Conservation (phyloP, 495 filamentous ascomycete species). For the Neurospora sp. region DNA sequence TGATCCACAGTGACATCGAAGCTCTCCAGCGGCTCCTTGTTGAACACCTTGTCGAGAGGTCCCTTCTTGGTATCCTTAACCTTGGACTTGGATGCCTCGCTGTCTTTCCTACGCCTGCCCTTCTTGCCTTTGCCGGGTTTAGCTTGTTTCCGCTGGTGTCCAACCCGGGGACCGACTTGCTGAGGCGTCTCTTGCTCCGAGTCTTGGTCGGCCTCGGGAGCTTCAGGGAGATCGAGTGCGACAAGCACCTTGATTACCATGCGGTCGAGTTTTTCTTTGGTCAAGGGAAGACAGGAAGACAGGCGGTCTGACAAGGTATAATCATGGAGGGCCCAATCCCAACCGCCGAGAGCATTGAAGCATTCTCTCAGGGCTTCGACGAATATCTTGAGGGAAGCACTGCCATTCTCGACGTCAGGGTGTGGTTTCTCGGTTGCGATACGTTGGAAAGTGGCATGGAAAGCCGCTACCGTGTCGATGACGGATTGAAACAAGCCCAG, state of each 20-base stretch:
- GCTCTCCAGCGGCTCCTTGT: conserved; percentile 26
- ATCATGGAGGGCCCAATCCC: background rate
- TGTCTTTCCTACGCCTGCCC: conserved; percentile 17
- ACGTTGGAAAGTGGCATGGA: conserved; percentile 17
- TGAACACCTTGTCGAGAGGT: background rate
- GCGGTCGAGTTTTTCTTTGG: conserved; percentile 17
- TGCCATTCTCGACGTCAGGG: conserved; percentile 29
- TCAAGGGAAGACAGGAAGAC: background rate
- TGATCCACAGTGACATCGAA: conserved; percentile 31
- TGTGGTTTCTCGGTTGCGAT: conserved; percentile 23
- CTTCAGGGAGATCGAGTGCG: conserved; percentile 15
- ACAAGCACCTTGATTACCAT: conserved; percentile 27
- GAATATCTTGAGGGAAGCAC: conserved; percentile 30
- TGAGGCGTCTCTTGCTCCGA: background rate
- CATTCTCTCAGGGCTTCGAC: conserved; percentile 26
- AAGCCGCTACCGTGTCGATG: conserved; percentile 16
- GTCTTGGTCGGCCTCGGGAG: conserved; percentile 2
- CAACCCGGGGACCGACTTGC: background rate
- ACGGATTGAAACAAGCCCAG: conserved; percentile 22
- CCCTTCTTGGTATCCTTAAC: conserved; percentile 9
- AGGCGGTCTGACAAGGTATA: background rate
- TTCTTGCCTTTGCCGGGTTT: conserved; percentile 33
- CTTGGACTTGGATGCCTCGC: background rate
- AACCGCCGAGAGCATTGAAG: conserved; percentile 9
- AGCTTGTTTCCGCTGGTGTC: conserved; percentile 10